Base-by-base conservation (phyloP, 768 basidiomycete species). In the Leccinum broughii region DNA sequence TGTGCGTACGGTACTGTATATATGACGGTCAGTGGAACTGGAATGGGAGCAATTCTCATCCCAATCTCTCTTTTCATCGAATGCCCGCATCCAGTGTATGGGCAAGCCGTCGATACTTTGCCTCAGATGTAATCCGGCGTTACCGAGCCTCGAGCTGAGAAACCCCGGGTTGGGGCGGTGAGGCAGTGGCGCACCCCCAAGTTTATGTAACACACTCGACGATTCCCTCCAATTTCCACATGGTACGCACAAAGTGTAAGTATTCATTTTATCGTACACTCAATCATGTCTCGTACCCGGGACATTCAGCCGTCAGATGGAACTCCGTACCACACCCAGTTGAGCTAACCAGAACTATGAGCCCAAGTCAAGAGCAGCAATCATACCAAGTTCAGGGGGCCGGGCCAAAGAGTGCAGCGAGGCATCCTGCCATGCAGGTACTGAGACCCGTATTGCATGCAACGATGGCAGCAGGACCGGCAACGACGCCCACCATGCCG, bases 361-460 rank as follows among this genome's bases (percentile, higher is more conserved):
- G 41, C n/a, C 3, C 7, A 8, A 39, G 39, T 39, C 39, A 39
- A 39, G 17, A 39, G 41, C 15, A n/a, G 9, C n/a, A n/a, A 44
- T n/a, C 41, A 44, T n/a, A 15, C 41, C 41, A 0, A 44, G 10
- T 44, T 49, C 58, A 75, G 14, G 63, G 71, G n/a, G 30, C 66
- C 3, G 69, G 73, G 2, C 66, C 62, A 32, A 70, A 0, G 34
- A 71, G 62, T 1, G 66, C 66, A 1, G 17, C 15, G 1, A 66
- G 71, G 48, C 48, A 49, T 7, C 3, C 10, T 49, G 22, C 48
- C 22, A 26, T 49, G 48, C 48, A 49, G 22, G 55, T 51, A 4
- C 71, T 71, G 0, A 72, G 44, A 7, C 1, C 69, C 3, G 37
- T 48, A 3, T 73, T 73, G 8, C 73, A 73, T 1, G 20, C 69